phyloP scores from a whole-genome alignment of 371 early-diverging fungal species.

The Apophysomyces elegans region DNA sequence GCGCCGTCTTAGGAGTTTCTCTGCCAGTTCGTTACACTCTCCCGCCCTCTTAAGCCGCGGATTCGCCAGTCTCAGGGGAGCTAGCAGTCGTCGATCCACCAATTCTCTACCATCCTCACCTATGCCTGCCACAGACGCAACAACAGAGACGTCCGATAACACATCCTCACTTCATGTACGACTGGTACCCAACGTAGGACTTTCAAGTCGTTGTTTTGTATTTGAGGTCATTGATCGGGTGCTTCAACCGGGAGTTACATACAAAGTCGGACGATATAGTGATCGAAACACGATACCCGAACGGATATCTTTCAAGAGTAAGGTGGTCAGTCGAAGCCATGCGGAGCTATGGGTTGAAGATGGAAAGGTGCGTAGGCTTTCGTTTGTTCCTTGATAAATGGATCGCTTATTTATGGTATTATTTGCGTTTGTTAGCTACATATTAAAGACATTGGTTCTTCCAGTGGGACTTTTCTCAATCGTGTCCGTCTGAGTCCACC shows the following conservation, averaged over 20 bases:
- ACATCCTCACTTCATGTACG: constrained; percentile 60
- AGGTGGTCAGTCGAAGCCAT: constrained; percentile 93
- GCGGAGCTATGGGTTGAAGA: constrained; percentile 87
- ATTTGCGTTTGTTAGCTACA: constrained; percentile 54
- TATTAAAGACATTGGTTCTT: constrained; percentile 83
- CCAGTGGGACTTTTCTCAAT: constrained; percentile 92
- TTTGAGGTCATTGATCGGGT: constrained; percentile 85
- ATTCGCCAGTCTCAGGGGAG: constrained; percentile 6
- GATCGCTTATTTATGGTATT: no score
- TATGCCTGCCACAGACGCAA: neutral
- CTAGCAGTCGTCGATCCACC: constrained; percentile 5
- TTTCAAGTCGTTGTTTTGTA: constrained; percentile 69
- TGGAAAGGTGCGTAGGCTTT: constrained; percentile 31
- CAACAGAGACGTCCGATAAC: neutral
- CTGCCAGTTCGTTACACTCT: constrained; percentile 12
- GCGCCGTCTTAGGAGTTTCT: constrained; percentile 10
- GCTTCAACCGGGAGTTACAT: constrained; percentile 64
- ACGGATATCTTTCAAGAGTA: constrained; percentile 87
- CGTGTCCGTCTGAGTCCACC: constrained; percentile 80
- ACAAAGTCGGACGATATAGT: constrained; percentile 83
- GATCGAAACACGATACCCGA: constrained; percentile 67
- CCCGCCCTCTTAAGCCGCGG: constrained; percentile 10
- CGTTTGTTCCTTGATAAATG: neutral
- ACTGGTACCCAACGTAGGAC: constrained; percentile 77
- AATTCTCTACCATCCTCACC: constrained; percentile 5